Conservation (phyloP, 2,329 filamentous ascomycete genomes). For the Aureobasidium sp. region DNA sequence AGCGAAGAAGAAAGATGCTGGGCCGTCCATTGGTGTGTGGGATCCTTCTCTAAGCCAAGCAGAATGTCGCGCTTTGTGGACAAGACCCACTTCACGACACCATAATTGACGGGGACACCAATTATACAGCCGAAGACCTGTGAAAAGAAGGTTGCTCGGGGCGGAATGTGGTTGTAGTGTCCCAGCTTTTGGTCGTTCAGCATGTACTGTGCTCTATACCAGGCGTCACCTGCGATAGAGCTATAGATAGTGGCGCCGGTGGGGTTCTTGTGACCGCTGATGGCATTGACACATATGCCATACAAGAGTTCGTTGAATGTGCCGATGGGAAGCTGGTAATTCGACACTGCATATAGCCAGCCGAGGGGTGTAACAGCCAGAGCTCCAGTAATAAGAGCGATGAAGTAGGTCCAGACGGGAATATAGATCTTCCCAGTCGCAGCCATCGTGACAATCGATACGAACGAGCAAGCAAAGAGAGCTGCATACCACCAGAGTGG, state of each 20-base stretch:
- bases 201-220: constrained; percentile 53
- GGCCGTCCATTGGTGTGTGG: constrained; percentile 55
- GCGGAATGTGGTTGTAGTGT: constrained; percentile 56
- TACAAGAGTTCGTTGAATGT: constrained; percentile 55
- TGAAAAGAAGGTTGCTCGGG: constrained; percentile 53
- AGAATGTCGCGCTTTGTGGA: constrained; percentile 51
- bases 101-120: constrained; percentile 56
- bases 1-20: constrained; percentile 46
- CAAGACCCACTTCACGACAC: constrained; percentile 53
- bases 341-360: constrained; percentile 55
- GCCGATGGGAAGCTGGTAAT: constrained; percentile 48
- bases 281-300: constrained; percentile 48
- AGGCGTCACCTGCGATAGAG: constrained; percentile 54
- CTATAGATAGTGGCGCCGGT: constrained; percentile 50
- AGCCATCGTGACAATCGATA: constrained; percentile 46
- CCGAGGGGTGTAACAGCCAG: constrained; percentile 49
- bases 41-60: constrained; percentile 44
- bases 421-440: constrained; percentile 49
- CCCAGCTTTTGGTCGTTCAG: constrained; percentile 59
- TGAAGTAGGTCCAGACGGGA: constrained; percentile 53
- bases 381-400: constrained; percentile 49
- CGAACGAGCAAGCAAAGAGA: constrained; percentile 45
- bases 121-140: constrained; percentile 54
- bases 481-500: constrained; percentile 52
- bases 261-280: constrained; percentile 48